These are phyloP conservation scores for Phlegmacium glaucopus DNA, from an alignment of 768 basidiomycete species.

Conservation along the genomic window DNA sequence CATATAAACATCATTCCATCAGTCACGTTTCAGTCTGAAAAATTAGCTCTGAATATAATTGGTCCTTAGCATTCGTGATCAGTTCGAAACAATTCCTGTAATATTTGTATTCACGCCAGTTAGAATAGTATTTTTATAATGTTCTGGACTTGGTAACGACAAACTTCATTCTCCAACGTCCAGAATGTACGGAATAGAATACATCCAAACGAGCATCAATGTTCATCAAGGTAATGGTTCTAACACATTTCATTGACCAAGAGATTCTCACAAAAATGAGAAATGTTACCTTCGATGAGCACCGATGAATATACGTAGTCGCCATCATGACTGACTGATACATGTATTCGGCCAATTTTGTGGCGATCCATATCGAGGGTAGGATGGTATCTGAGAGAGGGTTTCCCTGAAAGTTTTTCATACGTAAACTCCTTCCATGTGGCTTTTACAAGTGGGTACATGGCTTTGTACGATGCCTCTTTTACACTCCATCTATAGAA, in stretches of 20 bases:
- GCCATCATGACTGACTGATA: conserved; percentile 81
- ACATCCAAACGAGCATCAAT: too few species aligned
- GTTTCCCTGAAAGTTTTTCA: conserved; percentile 30
- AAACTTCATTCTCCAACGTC: too few species aligned
- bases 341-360: conserved; percentile 45
- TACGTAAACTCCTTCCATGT: conserved; percentile 78
- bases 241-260: too few species aligned
- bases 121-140: too few species aligned
- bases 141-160: too few species aligned
- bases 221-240: too few species aligned
- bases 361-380: conserved; percentile 11
- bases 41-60: too few species aligned
- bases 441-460: conserved; percentile 58
- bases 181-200: too few species aligned
- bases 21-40: too few species aligned
- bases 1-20: not conserved
- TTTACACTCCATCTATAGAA: conserved; percentile 72
- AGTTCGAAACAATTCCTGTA: too few species aligned
- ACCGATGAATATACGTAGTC: conserved; percentile 74
- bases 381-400: conserved; percentile 43
- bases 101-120: too few species aligned
- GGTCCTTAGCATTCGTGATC: too few species aligned
- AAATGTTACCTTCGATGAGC: conserved; percentile 43
- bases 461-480: conserved; percentile 84
- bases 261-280: not conserved